Conservation (phyloP, 108 stramenopile species). For the Stephanodiscus triporus region DNA sequence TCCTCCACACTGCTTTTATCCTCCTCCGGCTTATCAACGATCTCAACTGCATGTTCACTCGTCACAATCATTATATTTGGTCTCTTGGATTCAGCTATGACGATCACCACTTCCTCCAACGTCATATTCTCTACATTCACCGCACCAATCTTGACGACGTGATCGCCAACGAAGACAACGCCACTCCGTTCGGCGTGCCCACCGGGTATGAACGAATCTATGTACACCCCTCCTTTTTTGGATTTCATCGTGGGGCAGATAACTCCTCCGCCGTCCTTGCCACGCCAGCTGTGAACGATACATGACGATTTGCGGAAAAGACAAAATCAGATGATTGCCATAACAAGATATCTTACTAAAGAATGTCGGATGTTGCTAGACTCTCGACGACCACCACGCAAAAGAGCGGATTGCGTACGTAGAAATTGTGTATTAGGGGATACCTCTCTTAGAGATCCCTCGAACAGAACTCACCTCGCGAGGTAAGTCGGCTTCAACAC, state of each 20-base stretch:
- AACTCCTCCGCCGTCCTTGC: constrained; percentile 35
- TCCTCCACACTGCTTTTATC: constrained; percentile 48
- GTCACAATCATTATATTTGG: constrained; percentile 71
- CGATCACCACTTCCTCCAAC: constrained; percentile 64
- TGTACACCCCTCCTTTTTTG: constrained; percentile 76
- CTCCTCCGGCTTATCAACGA: constrained; percentile 60
- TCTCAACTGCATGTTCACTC: constrained; percentile 39
- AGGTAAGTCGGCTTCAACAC: constrained; percentile 81
- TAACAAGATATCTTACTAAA: background rate
- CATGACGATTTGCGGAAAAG: background rate
- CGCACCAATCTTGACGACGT: constrained; percentile 65
- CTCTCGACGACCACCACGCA: background rate
- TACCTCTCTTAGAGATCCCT: background rate
- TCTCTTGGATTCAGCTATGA: constrained; percentile 65
- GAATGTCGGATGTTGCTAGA: background rate
- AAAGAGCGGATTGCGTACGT: background rate
- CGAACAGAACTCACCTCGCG: constrained; percentile 16
- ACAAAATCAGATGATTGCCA: background rate
- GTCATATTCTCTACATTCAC: constrained; percentile 72
- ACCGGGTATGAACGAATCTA: constrained; percentile 75
- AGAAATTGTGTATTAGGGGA: background rate
- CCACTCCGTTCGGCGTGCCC: constrained; percentile 75
- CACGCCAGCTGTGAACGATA: constrained; percentile 30
- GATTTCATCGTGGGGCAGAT: constrained; percentile 10
- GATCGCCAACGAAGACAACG: constrained; percentile 72